phyloP scores from a whole-genome alignment of 192 early-diverging fungal genomes.

The Bifiguratus adelaidae region DNA sequence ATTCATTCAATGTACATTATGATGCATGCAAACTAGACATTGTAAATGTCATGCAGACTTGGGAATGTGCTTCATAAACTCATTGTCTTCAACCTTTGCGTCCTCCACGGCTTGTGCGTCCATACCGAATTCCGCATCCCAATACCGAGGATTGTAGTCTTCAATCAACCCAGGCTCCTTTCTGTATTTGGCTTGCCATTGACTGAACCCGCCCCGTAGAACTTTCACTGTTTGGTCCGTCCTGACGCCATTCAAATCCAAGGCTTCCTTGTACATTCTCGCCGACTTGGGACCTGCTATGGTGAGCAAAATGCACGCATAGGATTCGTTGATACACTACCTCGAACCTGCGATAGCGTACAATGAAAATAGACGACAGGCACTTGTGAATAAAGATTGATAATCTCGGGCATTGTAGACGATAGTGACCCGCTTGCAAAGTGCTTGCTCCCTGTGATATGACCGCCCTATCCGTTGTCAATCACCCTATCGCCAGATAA shows the following conservation, averaged over 20 bases:
- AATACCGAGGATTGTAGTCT: conserved; percentile 39
- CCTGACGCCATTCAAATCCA: conserved; percentile 11
- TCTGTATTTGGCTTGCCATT: conserved; percentile 47
- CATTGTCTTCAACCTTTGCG: no score
- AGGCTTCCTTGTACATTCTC: conserved; percentile 40
- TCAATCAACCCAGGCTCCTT: conserved; percentile 46
- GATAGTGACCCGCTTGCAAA: conserved; percentile 55
- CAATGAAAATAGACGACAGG: conserved; percentile 80
- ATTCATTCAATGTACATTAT: no score
- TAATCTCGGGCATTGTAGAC: conserved; percentile 22
- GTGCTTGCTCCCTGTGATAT: conserved; percentile 73
- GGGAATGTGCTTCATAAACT: no score
- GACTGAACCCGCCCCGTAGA: conserved; percentile 52
- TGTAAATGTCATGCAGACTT: no score
- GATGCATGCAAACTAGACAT: no score
- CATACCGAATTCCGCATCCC: conserved; percentile 13
- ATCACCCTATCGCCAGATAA: no score
- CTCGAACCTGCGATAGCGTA: conserved; percentile 73
- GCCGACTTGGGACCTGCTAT: conserved; percentile 55
- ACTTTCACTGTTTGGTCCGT: conserved; percentile 28
- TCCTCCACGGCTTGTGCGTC: no score
- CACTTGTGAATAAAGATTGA: conserved; percentile 41
- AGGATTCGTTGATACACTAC: conserved; percentile 3
- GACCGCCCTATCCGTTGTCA: conserved; percentile 47
- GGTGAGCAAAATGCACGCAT: neutral